Conservation (phyloP, 2,329 filamentous ascomycete species). For the Metarhizium rileyi region DNA sequence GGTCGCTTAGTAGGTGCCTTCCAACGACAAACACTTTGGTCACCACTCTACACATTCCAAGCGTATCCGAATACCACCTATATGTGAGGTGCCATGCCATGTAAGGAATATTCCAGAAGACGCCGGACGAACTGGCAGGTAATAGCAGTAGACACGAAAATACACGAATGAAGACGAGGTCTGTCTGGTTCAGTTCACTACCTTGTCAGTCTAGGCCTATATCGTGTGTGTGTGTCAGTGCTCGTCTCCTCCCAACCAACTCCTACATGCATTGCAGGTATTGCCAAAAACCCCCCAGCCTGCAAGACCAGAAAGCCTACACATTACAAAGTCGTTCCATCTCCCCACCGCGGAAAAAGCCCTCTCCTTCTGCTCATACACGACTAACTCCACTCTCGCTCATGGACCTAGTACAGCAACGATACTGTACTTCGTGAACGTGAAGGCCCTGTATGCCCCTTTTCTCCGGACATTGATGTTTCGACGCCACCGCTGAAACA, state of each 20-base stretch:
- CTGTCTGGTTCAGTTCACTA: too few relatives aligned
- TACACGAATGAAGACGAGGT: too few relatives aligned
- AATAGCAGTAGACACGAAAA: too few relatives aligned
- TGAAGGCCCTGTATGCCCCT: background rate
- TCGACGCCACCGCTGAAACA: background rate
- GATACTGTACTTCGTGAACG: background rate
- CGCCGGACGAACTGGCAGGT: background rate
- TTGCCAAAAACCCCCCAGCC: background rate
- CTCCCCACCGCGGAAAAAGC: background rate
- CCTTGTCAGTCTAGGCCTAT: too few relatives aligned
- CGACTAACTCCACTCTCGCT: background rate
- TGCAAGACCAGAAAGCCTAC: too few relatives aligned
- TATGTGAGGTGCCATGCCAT: background rate
- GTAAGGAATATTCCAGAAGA: background rate
- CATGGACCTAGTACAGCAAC: too few relatives aligned
- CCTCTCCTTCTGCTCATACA: background rate
- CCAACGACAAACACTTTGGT: background rate
- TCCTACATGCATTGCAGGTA: background rate
- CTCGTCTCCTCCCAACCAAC: background rate
- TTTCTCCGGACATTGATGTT: background rate
- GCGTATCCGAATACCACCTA: background rate
- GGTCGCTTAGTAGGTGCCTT: background rate
- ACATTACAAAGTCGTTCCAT: background rate
- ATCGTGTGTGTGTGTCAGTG: too few relatives aligned
- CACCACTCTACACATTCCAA: background rate